Percentiles rank a stretch among this genome's conserved stretches.
These are phyloP conservation scores for Pseudogymnoascus sp. DNA, from an alignment of 2,329 filamentous ascomycete species.

Conservation along the genomic window DNA sequence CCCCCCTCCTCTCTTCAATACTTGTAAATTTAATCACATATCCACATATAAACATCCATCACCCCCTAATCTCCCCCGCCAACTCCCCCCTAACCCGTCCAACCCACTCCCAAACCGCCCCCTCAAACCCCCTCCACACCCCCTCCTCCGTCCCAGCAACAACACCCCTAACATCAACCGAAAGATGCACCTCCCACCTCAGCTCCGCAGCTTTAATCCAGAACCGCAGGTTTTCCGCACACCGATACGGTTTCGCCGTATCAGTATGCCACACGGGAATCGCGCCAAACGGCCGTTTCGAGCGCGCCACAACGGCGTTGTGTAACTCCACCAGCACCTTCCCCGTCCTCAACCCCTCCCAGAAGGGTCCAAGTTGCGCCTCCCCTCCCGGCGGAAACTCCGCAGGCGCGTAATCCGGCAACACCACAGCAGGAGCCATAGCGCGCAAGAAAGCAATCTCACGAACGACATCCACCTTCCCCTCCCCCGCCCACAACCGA, in stretches of 20 bases:
- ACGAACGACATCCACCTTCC: constrained; percentile 64
- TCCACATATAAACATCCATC: constrained; percentile 47
- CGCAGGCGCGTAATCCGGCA: constrained; percentile 25
- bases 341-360: constrained; percentile 67
- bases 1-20: no score
- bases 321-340: constrained; percentile 77
- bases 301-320: constrained; percentile 79
- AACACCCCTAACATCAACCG: constrained; percentile 76
- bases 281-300: constrained; percentile 75
- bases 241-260: constrained; percentile 86
- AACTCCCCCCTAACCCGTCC: constrained; percentile 45
- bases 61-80: constrained; percentile 46
- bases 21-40: constrained; percentile 14
- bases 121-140: no score
- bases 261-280: constrained; percentile 89
- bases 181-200: constrained; percentile 79
- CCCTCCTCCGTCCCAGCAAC: no score
- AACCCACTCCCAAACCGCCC: constrained; percentile 35
- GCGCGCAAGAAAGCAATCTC: constrained; percentile 75
- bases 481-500: constrained; percentile 62
- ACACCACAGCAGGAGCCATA: constrained; percentile 48
- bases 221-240: constrained; percentile 86
- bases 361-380: constrained; percentile 43
- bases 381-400: constrained; percentile 27
- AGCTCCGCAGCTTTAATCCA: constrained; percentile 96